phyloP scores from a whole-genome alignment of 805 yeast genomes.

The Pichia exigua region DNA sequence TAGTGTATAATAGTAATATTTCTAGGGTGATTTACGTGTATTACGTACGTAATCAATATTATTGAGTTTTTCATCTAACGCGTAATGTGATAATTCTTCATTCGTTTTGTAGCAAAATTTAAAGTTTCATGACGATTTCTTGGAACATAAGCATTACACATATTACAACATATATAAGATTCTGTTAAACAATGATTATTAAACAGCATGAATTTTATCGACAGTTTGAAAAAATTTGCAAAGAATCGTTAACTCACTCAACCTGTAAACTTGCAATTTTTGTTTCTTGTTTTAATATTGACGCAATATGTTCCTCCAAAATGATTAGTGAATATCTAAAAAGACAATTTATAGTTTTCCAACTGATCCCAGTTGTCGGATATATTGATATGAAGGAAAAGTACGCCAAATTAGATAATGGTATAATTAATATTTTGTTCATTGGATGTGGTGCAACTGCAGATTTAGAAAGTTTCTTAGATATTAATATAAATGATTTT shows the following conservation, averaged over 20 bases:
- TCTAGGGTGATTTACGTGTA: too few species aligned
- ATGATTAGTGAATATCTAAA: slow-evolving; percentile 65
- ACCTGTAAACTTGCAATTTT: slow-evolving; percentile 82
- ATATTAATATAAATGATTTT: slow-evolving; percentile 49
- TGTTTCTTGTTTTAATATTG: slow-evolving; percentile 85
- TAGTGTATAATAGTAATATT: not conserved
- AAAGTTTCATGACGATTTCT: too few species aligned
- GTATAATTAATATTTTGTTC: slow-evolving; percentile 66
- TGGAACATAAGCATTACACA: too few species aligned
- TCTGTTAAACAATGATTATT: slow-evolving; percentile 54
- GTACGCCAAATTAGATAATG: slow-evolving; percentile 58
- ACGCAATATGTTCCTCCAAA: slow-evolving; percentile 83
- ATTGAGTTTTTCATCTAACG: not conserved
- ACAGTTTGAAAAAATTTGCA: slow-evolving; percentile 60
- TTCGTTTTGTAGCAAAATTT: not conserved
- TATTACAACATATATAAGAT: too few species aligned
- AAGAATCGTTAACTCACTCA: slow-evolving; percentile 80
- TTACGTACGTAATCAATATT: too few species aligned
- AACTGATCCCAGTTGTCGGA: slow-evolving; percentile 88
- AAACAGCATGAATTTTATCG: slow-evolving; percentile 58
- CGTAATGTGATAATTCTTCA: not conserved
- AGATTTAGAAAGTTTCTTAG: slow-evolving; percentile 70
- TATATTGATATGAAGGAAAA: slow-evolving; percentile 67
- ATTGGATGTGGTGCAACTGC: slow-evolving; percentile 93
- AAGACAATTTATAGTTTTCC: slow-evolving; percentile 78